phyloP scores from a whole-genome alignment of 2,329 filamentous ascomycete species.

The Didymella glomerata region DNA sequence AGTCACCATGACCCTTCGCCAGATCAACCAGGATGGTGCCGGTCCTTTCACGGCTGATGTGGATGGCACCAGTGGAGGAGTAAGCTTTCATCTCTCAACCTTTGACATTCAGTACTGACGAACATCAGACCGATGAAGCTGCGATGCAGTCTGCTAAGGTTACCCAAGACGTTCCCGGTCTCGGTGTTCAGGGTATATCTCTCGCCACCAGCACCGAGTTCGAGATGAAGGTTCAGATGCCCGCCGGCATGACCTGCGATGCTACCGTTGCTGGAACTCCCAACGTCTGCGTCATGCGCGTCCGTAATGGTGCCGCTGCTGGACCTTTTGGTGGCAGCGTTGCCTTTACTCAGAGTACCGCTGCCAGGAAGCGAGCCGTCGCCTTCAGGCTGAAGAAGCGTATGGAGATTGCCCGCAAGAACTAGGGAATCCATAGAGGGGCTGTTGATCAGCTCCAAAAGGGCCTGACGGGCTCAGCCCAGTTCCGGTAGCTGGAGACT shows the following conservation, averaged over 20 bases:
- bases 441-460: neutral
- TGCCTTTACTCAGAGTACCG: conserved; percentile 68
- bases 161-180: conserved; percentile 68
- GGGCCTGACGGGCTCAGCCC: conserved; percentile 3
- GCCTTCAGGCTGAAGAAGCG: conserved; percentile 59
- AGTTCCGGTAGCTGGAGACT: conserved; percentile 1
- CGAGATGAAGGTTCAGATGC: conserved; percentile 70
- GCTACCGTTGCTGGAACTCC: conserved; percentile 65
- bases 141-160: conserved; percentile 70
- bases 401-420: conserved; percentile 43
- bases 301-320: conserved; percentile 68
- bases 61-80: conserved; percentile 70
- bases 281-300: conserved; percentile 71
- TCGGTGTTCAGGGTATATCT: conserved; percentile 65
- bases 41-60: conserved; percentile 69
- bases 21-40: conserved; percentile 75
- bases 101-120: neutral
- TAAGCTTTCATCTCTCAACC: neutral
- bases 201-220: conserved; percentile 68
- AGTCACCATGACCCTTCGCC: conserved; percentile 70
- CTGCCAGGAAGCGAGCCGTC: conserved; percentile 68
- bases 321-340: conserved; percentile 73
- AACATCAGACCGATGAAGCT: conserved; percentile 56
- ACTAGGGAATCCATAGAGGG: conserved; percentile 17
- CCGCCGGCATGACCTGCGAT: conserved; percentile 72